Evolutionary conservation across 2,329 filamentous ascomycete species (phyloP).

Genomic region (Lasiodiplodia sp.): DNA sequence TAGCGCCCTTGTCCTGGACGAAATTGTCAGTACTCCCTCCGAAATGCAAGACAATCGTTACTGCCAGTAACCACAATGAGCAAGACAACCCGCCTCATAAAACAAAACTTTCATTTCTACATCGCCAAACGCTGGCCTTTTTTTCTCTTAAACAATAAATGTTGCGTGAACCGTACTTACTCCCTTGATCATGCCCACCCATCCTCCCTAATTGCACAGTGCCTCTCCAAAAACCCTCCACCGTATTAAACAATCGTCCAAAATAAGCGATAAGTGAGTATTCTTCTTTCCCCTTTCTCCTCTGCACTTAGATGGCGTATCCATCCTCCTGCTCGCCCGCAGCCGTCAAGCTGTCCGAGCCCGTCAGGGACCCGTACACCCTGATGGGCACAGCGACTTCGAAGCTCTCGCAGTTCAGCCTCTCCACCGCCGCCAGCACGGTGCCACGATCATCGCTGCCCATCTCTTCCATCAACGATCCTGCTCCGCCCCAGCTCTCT

Average conservation of each 20-base stretch:
- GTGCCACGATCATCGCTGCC: slow-evolving; percentile 80
- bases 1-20: neutral
- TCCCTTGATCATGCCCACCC: neutral
- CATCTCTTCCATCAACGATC: slow-evolving; percentile 74
- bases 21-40: neutral
- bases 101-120: slow-evolving; percentile 17
- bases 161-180: neutral
- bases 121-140: slow-evolving; percentile 10
- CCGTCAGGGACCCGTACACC: slow-evolving; percentile 71
- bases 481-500: slow-evolving; percentile 39
- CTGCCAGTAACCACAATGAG: neutral
- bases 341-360: slow-evolving; percentile 39
- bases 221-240: neutral
- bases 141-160: slow-evolving; percentile 8
- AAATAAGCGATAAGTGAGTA: neutral
- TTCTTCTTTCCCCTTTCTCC: neutral
- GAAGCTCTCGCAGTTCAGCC: slow-evolving; percentile 84
- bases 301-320: slow-evolving; percentile 38
- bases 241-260: neutral
- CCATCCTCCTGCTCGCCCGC: slow-evolving; percentile 40
- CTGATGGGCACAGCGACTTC: slow-evolving; percentile 85
- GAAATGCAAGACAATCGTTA: neutral
- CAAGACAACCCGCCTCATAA: neutral
- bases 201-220: neutral
- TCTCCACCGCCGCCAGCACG: slow-evolving; percentile 79